A percentile compares a stretch with the other conserved stretches of the same genome.
Conservation (phyloP, 306 rosid species). For the Pyrus betulifolia region DNA sequence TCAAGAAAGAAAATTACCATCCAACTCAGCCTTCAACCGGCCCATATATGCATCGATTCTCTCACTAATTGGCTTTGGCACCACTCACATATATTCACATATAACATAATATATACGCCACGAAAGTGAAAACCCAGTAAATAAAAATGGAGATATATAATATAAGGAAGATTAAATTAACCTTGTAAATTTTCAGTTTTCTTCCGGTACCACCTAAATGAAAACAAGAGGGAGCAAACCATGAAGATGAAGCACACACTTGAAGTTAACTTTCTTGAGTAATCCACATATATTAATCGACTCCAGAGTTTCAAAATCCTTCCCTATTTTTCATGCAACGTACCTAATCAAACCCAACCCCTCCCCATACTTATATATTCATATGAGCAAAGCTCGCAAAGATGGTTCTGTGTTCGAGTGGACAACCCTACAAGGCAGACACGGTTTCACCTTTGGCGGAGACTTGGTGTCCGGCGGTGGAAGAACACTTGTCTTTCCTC, state of each 20-base stretch:
- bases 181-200: constrained; percentile 4
- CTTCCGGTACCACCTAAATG: not conserved
- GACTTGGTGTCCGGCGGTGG: constrained; percentile 29
- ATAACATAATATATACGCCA: not conserved
- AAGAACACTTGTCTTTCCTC: constrained; percentile 50
- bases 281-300: constrained; percentile 1
- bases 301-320: not conserved
- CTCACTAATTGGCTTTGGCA: not conserved
- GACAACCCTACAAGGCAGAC: constrained; percentile 32
- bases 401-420: not conserved
- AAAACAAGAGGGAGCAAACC: not conserved
- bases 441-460: constrained; percentile 47
- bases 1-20: not conserved
- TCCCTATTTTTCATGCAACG: constrained; percentile 12
- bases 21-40: not conserved
- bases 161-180: not conserved
- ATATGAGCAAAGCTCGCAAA: not conserved
- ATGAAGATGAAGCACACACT: not conserved
- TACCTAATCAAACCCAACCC: not conserved
- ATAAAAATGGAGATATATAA: not conserved
- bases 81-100: not conserved
- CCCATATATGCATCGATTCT: not conserved
- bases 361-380: not conserved
- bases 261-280: not conserved
- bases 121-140: not conserved